Evolutionary conservation across 1,139 yeast species (phyloP), one percentile per base, ranked within the genome.

Genomic region (Kodamaea plutei): DNA sequence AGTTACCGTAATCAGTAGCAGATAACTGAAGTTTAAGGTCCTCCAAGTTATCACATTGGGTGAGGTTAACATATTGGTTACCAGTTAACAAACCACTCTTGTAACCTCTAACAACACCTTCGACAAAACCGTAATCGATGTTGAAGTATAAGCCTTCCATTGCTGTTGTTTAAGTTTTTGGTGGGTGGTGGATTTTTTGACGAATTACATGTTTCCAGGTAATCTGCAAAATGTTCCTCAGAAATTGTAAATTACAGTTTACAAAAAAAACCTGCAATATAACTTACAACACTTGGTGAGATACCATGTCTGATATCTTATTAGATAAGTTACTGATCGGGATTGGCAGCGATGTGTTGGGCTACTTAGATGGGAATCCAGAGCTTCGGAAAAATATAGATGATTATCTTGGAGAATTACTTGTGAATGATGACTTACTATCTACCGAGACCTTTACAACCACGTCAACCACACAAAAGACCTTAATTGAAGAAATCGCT

Each of bases 1-100:
- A 87, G 60, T 83, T 84, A 27, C 96, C 96, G 59, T 93, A 93
- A 52, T 91, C 98, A 5, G 98, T 89, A 20, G 96, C 87, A 3
- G 96, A 83, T 37, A 93, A 71, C 64, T 93, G 98, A 37, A 93
- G 69, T 61, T 88, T 91, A 50, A 93, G 70, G 61, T 93, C 99
- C 34, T 91, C 98, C 42, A 93, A 70, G 26, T 84, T 79, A 50
- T 91, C 98, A 63, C 98, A 93, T 58, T 93, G 99, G 8, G 97
- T 85, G 53, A 93, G 65, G 61, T 91, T 91, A 52, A 84, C 71
- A 57, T 93, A 93, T 58, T 88, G 96, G 44, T 81, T 76, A 24
- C 76, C 60, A 5, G 81, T 76, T 30, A 93, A 58, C 24, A 93
- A 70, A 2, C 95, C 96, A 39, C 84, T 79, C 49, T 91, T 78